phyloP scores from a whole-genome alignment of 495 filamentous ascomycete genomes.

The Podospora fimiseda region DNA sequence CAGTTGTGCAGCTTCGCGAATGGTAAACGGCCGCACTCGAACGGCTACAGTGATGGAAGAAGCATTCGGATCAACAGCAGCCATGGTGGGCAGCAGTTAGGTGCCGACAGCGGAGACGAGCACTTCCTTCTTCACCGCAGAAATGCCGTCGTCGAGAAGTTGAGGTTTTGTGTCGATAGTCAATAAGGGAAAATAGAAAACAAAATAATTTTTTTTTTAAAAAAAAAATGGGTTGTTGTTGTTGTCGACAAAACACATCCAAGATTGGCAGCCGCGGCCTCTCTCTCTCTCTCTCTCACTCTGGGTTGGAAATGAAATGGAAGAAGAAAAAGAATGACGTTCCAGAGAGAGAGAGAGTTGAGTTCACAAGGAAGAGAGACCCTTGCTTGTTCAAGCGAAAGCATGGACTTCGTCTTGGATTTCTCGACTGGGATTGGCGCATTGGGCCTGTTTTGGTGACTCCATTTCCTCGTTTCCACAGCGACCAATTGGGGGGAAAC shows the following conservation, averaged over 20 bases:
- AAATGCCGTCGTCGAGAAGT: conserved; percentile 5
- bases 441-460: conserved; percentile 16
- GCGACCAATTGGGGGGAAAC: conserved; percentile 13
- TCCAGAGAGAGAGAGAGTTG: conserved; percentile 1
- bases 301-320: conserved; percentile 4
- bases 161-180: too few relatives aligned
- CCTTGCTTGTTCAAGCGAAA: conserved; percentile 6
- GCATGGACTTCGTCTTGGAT: neutral
- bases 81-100: conserved; percentile 11
- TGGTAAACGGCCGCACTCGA: conserved; percentile 90
- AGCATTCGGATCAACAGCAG: conserved; percentile 33
- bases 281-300: too few relatives aligned
- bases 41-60: conserved; percentile 65
- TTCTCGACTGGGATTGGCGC: conserved; percentile 12
- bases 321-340: conserved; percentile 18
- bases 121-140: neutral
- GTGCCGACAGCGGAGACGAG: neutral
- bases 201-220: neutral
- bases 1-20: conserved; percentile 63
- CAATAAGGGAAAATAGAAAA: neutral
- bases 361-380: neutral
- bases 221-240: neutral
- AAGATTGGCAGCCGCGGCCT: neutral
- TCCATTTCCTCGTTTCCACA: conserved; percentile 12
- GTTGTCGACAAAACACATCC: neutral